Evolutionary conservation across 495 filamentous ascomycete species (phyloP).

Genomic region (Immersiella caudata): DNA sequence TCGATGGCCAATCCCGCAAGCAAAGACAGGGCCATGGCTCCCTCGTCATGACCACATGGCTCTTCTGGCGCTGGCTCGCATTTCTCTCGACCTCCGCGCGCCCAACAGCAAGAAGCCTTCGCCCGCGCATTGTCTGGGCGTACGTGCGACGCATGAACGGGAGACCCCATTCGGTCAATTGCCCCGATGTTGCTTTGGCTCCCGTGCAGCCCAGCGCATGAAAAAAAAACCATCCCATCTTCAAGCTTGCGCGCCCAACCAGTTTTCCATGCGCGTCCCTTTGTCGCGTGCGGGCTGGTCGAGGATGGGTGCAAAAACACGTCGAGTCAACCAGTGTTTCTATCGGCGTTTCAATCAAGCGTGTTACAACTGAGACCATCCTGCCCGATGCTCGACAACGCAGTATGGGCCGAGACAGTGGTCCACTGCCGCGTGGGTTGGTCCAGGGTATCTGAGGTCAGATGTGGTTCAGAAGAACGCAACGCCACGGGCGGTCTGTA

Average conservation of each 20-base stretch:
- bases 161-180: slow-evolving; percentile 19
- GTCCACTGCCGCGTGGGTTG: not conserved
- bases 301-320: not conserved
- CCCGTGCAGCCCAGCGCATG: slow-evolving; percentile 23
- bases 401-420: not conserved
- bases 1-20: slow-evolving; percentile 22
- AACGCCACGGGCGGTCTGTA: not conserved
- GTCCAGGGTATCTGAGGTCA: no score
- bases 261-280: slow-evolving; percentile 7
- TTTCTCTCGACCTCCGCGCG: slow-evolving; percentile 1
- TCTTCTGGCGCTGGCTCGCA: slow-evolving; percentile 9
- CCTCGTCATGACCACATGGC: slow-evolving; percentile 24
- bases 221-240: slow-evolving; percentile 16
- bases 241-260: slow-evolving; percentile 15
- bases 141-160: slow-evolving; percentile 20
- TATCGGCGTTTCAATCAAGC: slow-evolving; percentile 4
- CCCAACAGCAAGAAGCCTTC: slow-evolving; percentile 12
- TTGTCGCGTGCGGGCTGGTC: slow-evolving; percentile 15
- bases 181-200: slow-evolving; percentile 10
- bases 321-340: slow-evolving; percentile 8
- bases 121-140: slow-evolving; percentile 17
- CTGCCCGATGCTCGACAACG: not conserved
- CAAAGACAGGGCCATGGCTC: slow-evolving; percentile 3
- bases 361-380: not conserved
- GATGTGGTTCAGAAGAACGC: no score